Conservation (phyloP, 305 asterid genomes). For the Rubia balearica region DNA sequence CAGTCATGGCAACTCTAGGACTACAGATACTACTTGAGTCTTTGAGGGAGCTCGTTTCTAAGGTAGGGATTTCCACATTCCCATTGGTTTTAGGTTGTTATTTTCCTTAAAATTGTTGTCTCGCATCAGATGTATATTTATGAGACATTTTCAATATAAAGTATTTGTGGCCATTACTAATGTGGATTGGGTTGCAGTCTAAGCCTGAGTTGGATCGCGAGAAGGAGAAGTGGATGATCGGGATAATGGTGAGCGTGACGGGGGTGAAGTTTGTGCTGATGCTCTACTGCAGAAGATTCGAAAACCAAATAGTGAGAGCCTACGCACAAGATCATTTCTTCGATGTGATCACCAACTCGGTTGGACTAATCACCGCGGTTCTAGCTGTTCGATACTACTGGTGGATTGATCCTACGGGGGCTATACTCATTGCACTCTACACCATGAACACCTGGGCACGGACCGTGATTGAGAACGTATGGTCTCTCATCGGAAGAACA, state of each 20-base stretch:
- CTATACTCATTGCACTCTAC: slow-evolving; percentile 74
- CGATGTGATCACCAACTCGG: slow-evolving; percentile 85
- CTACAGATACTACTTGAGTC: slow-evolving; percentile 79
- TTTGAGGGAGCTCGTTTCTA: slow-evolving; percentile 47
- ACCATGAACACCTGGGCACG: slow-evolving; percentile 84
- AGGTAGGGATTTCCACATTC: slow-evolving; percentile 33
- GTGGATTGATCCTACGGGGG: slow-evolving; percentile 96
- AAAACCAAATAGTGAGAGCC: slow-evolving; percentile 72
- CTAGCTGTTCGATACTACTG: slow-evolving; percentile 68
- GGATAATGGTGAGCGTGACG: slow-evolving; percentile 80
- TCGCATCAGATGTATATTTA: too few species aligned
- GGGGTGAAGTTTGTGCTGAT: slow-evolving; percentile 62
- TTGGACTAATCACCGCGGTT: slow-evolving; percentile 68
- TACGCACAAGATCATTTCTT: slow-evolving; percentile 93
- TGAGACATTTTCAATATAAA: too few species aligned
- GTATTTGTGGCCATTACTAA: too few species aligned
- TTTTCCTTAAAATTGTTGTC: too few species aligned
- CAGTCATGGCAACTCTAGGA: slow-evolving; percentile 92
- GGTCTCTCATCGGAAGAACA: slow-evolving; percentile 77
- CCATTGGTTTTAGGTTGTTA: background rate
- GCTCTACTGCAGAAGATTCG: slow-evolving; percentile 77
- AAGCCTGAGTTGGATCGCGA: slow-evolving; percentile 42
- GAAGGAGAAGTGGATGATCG: slow-evolving; percentile 90
- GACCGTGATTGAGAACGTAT: slow-evolving; percentile 77
- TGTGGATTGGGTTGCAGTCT: slow-evolving; percentile 27